Evolutionary conservation across 73 alveolate species (phyloP).

Genomic region (Paramecium caudatum): DNA sequence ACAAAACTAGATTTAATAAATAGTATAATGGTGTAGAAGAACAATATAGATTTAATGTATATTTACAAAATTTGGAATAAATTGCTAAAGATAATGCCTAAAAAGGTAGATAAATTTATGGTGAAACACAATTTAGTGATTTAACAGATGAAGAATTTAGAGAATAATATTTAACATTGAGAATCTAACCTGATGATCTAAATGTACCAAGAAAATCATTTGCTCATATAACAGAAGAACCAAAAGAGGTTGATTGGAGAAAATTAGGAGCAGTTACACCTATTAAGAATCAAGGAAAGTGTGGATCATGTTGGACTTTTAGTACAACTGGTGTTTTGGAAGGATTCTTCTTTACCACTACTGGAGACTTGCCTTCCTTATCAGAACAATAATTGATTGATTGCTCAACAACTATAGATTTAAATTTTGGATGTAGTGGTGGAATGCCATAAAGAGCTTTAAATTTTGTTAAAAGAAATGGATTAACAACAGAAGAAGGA

Average conservation of each 20-base stretch:
- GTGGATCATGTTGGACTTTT: slow-evolving; percentile 96
- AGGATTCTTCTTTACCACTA: slow-evolving; percentile 75
- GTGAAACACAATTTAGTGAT: slow-evolving; percentile 75
- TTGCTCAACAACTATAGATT: slow-evolving; percentile 79
- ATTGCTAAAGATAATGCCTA: slow-evolving; percentile 40
- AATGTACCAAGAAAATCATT: slow-evolving; percentile 42
- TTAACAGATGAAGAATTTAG: slow-evolving; percentile 79
- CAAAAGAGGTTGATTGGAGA: slow-evolving; percentile 68
- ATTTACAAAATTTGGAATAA: slow-evolving; percentile 46
- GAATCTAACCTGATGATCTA: not conserved
- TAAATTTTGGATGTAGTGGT: slow-evolving; percentile 91
- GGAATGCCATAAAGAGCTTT: slow-evolving; percentile 87
- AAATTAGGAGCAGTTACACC: slow-evolving; percentile 65
- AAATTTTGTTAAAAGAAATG: slow-evolving; percentile 80
- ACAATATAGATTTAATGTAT: slow-evolving; percentile 71
- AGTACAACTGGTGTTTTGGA: slow-evolving; percentile 87
- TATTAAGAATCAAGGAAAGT: slow-evolving; percentile 83
- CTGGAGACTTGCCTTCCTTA: slow-evolving; percentile 65
- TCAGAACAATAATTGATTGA: slow-evolving; percentile 89
- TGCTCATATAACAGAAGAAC: slow-evolving; percentile 40
- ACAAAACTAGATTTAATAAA: not conserved
- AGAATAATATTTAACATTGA: slow-evolving; percentile 53
- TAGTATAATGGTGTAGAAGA: slow-evolving; percentile 2
- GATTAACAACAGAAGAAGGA: slow-evolving; percentile 78
- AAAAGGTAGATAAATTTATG: slow-evolving; percentile 56